Evolutionary conservation across 441 rosid species (phyloP), one percentile per base, ranked within the genome.

Genomic region (Flueggea neowawraea): DNA sequence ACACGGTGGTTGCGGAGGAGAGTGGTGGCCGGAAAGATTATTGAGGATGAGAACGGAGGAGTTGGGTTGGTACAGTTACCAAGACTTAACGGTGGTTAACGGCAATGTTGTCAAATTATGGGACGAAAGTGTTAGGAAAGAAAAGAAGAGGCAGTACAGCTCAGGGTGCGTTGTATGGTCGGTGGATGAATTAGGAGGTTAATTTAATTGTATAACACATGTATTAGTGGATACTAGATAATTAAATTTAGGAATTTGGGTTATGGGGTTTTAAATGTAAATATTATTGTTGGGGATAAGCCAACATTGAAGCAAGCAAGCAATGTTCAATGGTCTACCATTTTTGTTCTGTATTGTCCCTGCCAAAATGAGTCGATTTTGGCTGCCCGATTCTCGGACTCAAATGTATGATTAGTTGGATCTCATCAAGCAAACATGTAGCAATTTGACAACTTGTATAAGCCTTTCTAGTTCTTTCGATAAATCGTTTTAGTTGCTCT

Each of bases 51-150:
- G 80, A 68, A 77, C 55, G 39, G 85, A 84, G 63, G 84, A 77
- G 4, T 57, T 50, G 58, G 72, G 66, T 5, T 84, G 94, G 96
- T 80, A 82, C 74, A 69, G 79, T 36, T 67, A 63, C 57, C 84
- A 77, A 78, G 86, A 85, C 60, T 61, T 66, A 65, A 72, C 71
- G 73, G 82, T 28, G 73, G 39, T 86, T 44, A 79, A 82, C 69
- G 96, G 96, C 45, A 86, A 71, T 68, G 79, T 91, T 12, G 90
- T 91, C 3, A 75, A 86, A 70, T 70, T 91, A 51, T 88, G 94
- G 97, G 92, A 85, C 45, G 90, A 62, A 43, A 43, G 8, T 43
- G 12, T 54, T 53, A 62, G 47, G 58, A 47, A 55, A n/a, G 47
- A 55, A 56, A 55, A 43, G 54, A 43, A 6, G 8, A 4, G 12